Evolutionary conservation across 1,284 basidiomycete genomes (phyloP).

Genomic region (Malassezia cuniculi): DNA sequence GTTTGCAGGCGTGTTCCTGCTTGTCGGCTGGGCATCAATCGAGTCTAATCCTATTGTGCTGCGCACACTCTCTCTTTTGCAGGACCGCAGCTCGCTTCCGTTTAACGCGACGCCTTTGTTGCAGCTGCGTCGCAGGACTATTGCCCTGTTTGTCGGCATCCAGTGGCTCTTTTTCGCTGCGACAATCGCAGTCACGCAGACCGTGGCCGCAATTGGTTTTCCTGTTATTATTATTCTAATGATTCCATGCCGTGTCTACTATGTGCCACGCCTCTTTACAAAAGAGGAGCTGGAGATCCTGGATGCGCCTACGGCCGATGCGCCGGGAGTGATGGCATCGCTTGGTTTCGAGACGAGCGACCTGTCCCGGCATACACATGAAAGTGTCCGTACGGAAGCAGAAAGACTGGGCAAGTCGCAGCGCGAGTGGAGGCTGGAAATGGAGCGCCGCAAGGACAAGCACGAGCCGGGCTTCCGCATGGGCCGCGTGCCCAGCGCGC

Average conservation of each 20-base stretch:
- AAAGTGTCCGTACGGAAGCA: too few species aligned
- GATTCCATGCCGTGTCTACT: slow-evolving; percentile 62
- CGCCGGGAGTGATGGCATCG: slow-evolving; percentile 36
- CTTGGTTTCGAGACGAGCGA: slow-evolving; percentile 33
- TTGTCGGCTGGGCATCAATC: slow-evolving; percentile 52
- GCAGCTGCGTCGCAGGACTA: slow-evolving; percentile 60
- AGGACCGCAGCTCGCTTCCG: slow-evolving; percentile 50
- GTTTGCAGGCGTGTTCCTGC: slow-evolving; percentile 42
- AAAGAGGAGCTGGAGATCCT: slow-evolving; percentile 66
- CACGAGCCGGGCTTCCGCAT: too few species aligned
- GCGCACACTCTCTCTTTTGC: slow-evolving; percentile 68
- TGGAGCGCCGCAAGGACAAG: too few species aligned
- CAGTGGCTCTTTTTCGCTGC: slow-evolving; percentile 76
- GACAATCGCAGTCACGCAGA: slow-evolving; percentile 84
- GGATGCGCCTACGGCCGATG: slow-evolving; percentile 67
- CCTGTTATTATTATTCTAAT: slow-evolving; percentile 77
- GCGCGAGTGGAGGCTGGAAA: too few species aligned
- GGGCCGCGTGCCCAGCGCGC: too few species aligned
- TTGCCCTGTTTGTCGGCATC: slow-evolving; percentile 64
- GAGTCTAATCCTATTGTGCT: slow-evolving; percentile 69
- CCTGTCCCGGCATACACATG: too few species aligned
- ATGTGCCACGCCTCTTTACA: slow-evolving; percentile 69
- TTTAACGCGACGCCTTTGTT: slow-evolving; percentile 48
- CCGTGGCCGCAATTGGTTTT: slow-evolving; percentile 65
- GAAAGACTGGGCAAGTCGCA: too few species aligned